Conservation (phyloP, 306 rosid species). For the Medicago lupulina region DNA sequence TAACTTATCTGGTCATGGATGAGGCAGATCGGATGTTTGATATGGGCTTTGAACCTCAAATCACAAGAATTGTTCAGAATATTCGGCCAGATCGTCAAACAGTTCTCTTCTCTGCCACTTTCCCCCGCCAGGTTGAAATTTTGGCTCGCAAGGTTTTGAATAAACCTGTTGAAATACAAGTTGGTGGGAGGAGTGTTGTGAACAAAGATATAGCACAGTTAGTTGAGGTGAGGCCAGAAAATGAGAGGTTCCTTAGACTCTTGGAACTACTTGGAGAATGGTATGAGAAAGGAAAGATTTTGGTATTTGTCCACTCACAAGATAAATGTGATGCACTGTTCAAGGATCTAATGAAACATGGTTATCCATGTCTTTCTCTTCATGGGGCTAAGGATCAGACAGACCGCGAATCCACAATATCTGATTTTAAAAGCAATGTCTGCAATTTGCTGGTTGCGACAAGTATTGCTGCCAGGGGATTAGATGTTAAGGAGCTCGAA, state of each 20-base stretch:
- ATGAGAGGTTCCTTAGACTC: slow-evolving; percentile 81
- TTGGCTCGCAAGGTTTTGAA: slow-evolving; percentile 83
- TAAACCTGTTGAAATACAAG: slow-evolving; percentile 91
- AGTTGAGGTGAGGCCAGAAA: slow-evolving; percentile 86
- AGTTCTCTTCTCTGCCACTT: slow-evolving; percentile 91
- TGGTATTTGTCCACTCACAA: slow-evolving; percentile 92
- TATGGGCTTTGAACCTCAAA: slow-evolving; percentile 99
- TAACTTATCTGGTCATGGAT: slow-evolving; percentile 91
- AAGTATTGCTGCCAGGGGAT: slow-evolving; percentile 91
- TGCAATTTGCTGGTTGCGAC: slow-evolving; percentile 88
- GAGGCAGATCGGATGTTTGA: slow-evolving; percentile 99
- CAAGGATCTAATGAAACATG: slow-evolving; percentile 83
- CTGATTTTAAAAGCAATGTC: slow-evolving; percentile 87
- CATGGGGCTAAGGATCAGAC: slow-evolving; percentile 96
- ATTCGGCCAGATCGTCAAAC: slow-evolving; percentile 90
- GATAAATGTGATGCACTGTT: slow-evolving; percentile 89
- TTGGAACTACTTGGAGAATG: slow-evolving; percentile 90
- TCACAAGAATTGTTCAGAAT: slow-evolving; percentile 91
- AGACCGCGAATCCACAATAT: slow-evolving; percentile 90
- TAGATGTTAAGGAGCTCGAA: slow-evolving; percentile 96
- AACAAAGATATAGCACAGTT: slow-evolving; percentile 85
- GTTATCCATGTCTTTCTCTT: slow-evolving; percentile 91
- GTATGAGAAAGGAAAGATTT: slow-evolving; percentile 90
- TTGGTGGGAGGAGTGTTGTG: slow-evolving; percentile 98
- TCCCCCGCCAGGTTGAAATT: slow-evolving; percentile 91